Conservation (phyloP, 495 filamentous ascomycete species). For the Neurospora cerealis region DNA sequence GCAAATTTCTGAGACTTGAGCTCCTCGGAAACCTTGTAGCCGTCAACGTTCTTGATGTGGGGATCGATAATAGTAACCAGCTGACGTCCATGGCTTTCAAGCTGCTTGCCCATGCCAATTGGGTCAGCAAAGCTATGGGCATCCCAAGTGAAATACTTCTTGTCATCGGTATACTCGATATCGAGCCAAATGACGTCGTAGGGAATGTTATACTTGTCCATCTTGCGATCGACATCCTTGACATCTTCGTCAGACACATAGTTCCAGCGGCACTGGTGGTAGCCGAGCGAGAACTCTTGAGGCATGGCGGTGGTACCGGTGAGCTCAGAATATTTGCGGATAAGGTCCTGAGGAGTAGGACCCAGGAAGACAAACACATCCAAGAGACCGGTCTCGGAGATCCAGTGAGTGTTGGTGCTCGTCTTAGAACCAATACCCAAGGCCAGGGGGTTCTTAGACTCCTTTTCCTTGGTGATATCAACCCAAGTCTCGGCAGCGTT, state of each 20-base stretch:
- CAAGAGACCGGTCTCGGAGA: constrained; percentile 81
- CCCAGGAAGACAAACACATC: constrained; percentile 94
- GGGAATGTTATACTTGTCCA: constrained; percentile 87
- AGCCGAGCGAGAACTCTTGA: constrained; percentile 81
- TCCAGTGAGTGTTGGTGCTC: constrained; percentile 88
- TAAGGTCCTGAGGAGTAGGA: constrained; percentile 70
- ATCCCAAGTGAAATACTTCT: constrained; percentile 98
- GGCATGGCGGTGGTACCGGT: constrained; percentile 90
- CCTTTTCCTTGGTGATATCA: constrained; percentile 78
- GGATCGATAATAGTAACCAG: constrained; percentile 93
- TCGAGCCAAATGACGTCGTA: constrained; percentile 99
- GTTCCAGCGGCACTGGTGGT: constrained; percentile 98
- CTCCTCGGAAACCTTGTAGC: constrained; percentile 67
- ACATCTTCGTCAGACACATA: constrained; percentile 96
- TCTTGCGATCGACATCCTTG: constrained; percentile 88
- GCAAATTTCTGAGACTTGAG: constrained; percentile 74
- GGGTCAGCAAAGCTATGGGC: constrained; percentile 76
- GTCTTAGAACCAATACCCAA: constrained; percentile 59
- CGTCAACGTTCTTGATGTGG: constrained; percentile 85
- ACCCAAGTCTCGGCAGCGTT: constrained; percentile 97
- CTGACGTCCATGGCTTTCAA: constrained; percentile 76
- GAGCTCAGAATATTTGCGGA: constrained; percentile 75
- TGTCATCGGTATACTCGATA: constrained; percentile 90
- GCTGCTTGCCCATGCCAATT: constrained; percentile 73
- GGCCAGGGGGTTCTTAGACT: constrained; percentile 62